Evolutionary conservation across 2,329 filamentous ascomycete genomes (phyloP), one percentile per base, ranked within the genome.

Genomic region (Hymenoscyphus linearis): DNA sequence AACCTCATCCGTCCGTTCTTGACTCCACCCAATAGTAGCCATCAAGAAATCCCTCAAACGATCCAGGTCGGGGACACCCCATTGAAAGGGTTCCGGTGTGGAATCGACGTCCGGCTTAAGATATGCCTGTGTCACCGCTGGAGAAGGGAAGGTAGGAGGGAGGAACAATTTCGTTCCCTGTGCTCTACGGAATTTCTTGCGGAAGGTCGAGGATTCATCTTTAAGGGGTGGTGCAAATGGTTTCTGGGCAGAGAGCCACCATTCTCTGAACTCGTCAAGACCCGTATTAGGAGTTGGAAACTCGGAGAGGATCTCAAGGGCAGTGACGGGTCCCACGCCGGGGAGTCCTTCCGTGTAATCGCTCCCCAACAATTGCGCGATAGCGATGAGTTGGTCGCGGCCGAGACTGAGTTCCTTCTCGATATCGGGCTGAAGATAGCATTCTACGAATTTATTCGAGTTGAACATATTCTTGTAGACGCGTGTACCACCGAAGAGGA

Each of bases 381-480:
- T 84, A 18, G 89, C 84, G 64, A 99, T 96, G 58, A 99, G 85
- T 70, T 93, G 91, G 59, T 88, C 82, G n/a, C 93, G 85, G 2
- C 90, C 88, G 0, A 99, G 83, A 0, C 90, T 91, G 64, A 97
- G 88, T 69, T 99, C 96, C 68, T 89, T 89, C 70, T 96, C 91
- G 0, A 99, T 80, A 70, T 99, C 95, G 0, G 79, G 80, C 2
- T 86, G 78, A 10, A 99, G 82, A 72, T 98, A 99, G 76, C 95
- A 98, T 76, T 99, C 95, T 50, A 99, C 95, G 69, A 91, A 96
- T 73, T 99, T 99, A 74, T 95, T 95, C 69, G 91, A 88, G 75
- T 97, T 99, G 80, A 99, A 99, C 92, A 99, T 96, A 78, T 99
- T 99, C 75, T 99, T 99, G 81, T 99, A 99, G 25, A 99, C 89